Evolutionary conservation across 345 rosid genomes (phyloP).

Genomic region (Populus euphratica): DNA sequence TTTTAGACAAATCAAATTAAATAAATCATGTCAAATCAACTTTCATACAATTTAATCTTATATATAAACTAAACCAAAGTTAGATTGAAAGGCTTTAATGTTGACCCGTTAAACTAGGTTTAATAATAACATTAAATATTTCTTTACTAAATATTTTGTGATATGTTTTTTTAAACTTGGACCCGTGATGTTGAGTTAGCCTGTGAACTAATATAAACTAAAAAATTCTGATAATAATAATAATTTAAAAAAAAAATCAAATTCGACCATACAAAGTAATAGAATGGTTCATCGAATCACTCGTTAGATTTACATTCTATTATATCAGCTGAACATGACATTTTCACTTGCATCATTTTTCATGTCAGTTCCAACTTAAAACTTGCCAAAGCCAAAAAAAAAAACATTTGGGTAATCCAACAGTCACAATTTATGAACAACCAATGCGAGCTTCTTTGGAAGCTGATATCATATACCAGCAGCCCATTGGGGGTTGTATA

Average conservation of each 20-base stretch:
- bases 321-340: background rate
- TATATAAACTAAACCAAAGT: too few relatives aligned
- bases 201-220: too few relatives aligned
- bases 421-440: background rate
- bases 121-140: too few relatives aligned
- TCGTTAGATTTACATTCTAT: background rate
- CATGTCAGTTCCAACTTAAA: background rate
- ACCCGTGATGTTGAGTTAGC: too few relatives aligned
- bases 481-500: slow-evolving; percentile 9
- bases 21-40: accelerated
- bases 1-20: too few relatives aligned
- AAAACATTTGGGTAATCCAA: background rate
- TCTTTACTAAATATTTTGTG: too few relatives aligned
- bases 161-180: too few relatives aligned
- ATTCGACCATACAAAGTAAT: background rate
- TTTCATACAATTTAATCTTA: too few relatives aligned
- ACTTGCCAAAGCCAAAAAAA: background rate
- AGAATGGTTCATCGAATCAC: background rate
- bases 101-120: accelerated
- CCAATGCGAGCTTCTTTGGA: slow-evolving; percentile 4
- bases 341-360: background rate
- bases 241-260: background rate
- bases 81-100: accelerated
- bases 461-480: slow-evolving; percentile 9
- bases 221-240: too few relatives aligned